A percentile compares a stretch with the other conserved stretches of the same genome.
Conservation (phyloP, 805 yeast genomes). For the Wickerhamiella musiphila region DNA sequence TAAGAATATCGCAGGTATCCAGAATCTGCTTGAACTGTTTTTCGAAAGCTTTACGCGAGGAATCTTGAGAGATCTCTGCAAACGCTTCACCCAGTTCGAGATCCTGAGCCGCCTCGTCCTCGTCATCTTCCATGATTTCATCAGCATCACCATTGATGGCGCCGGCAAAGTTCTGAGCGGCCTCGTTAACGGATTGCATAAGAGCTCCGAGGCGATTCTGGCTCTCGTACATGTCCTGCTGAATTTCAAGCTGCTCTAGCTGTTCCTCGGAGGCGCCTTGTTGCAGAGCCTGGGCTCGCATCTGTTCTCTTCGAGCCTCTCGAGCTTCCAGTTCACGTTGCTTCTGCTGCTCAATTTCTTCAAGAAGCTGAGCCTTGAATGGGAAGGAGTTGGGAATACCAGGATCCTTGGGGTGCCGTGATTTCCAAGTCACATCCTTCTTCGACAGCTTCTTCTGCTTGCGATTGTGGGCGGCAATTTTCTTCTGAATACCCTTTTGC, state of each 20-base stretch:
- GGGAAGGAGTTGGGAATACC: slow-evolving; percentile 95
- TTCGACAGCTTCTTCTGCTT: slow-evolving; percentile 69
- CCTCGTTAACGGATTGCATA: slow-evolving; percentile 75
- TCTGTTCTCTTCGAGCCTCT: slow-evolving; percentile 23
- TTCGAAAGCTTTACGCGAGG: slow-evolving; percentile 61
- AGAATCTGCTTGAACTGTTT: slow-evolving; percentile 86
- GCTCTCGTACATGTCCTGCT: slow-evolving; percentile 23
- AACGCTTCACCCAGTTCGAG: slow-evolving; percentile 25
- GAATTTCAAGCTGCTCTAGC: slow-evolving; percentile 24
- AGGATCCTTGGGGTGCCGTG: slow-evolving; percentile 67
- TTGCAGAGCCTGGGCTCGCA: slow-evolving; percentile 20
- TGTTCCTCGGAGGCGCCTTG: slow-evolving; percentile 24
- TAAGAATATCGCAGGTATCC: slow-evolving; percentile 76
- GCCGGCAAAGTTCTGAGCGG: slow-evolving; percentile 63
- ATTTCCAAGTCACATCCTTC: slow-evolving; percentile 88
- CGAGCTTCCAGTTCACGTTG: slow-evolving; percentile 26
- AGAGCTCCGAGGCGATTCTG: slow-evolving; percentile 60
- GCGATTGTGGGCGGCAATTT: slow-evolving; percentile 79
- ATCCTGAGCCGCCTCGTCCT: too few relatives aligned
- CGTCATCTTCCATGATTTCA: slow-evolving; percentile 29
- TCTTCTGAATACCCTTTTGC: slow-evolving; percentile 93
- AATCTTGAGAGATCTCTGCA: slow-evolving; percentile 26
- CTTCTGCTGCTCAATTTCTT: slow-evolving; percentile 33
- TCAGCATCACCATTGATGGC: slow-evolving; percentile 23
- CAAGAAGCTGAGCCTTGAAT: slow-evolving; percentile 67